Conservation (phyloP, 2,329 filamentous ascomycete species). For the Sphaerulina musiva region DNA sequence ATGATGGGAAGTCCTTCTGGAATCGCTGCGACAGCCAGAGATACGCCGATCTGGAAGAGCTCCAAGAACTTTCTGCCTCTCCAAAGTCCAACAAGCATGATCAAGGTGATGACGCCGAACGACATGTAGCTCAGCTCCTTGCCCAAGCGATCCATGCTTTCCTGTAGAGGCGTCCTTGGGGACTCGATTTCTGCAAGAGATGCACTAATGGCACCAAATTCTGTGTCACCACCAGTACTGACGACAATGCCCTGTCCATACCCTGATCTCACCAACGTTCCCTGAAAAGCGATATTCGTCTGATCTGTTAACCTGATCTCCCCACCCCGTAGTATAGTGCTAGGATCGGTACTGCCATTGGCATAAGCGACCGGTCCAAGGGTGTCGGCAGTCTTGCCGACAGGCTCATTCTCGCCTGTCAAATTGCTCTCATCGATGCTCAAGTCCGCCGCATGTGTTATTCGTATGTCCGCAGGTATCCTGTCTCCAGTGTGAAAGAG, state of each 20-base stretch:
- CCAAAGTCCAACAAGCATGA: constrained; percentile 81
- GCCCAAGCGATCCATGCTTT: constrained; percentile 96
- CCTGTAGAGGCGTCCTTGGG: constrained; percentile 83
- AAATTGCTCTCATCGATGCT: constrained; percentile 95
- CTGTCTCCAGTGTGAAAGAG: constrained; percentile 93
- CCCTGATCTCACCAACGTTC: constrained; percentile 87
- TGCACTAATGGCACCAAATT: constrained; percentile 93
- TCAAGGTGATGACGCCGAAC: constrained; percentile 87
- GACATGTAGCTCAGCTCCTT: constrained; percentile 96
- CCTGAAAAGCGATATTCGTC: constrained; percentile 97
- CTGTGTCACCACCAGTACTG: constrained; percentile 84
- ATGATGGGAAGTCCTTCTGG: constrained; percentile 96
- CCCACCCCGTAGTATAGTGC: constrained; percentile 39
- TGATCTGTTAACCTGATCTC: constrained; percentile 65
- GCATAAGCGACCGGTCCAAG: constrained; percentile 33
- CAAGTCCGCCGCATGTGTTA: constrained; percentile 81
- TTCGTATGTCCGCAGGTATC: constrained; percentile 90
- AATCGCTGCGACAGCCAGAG: constrained; percentile 90
- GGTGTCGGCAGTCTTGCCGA: constrained; percentile 66
- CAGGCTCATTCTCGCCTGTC: constrained; percentile 92
- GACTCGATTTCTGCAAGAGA: constrained; percentile 93
- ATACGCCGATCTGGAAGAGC: constrained; percentile 96
- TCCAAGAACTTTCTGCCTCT: constrained; percentile 86
- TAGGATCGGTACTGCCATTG: constrained; percentile 23
- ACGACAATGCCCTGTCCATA: constrained; percentile 97